Evolutionary conservation across 2,329 filamentous ascomycete species (phyloP).

Genomic region (Pseudogymnoascus sp.): DNA sequence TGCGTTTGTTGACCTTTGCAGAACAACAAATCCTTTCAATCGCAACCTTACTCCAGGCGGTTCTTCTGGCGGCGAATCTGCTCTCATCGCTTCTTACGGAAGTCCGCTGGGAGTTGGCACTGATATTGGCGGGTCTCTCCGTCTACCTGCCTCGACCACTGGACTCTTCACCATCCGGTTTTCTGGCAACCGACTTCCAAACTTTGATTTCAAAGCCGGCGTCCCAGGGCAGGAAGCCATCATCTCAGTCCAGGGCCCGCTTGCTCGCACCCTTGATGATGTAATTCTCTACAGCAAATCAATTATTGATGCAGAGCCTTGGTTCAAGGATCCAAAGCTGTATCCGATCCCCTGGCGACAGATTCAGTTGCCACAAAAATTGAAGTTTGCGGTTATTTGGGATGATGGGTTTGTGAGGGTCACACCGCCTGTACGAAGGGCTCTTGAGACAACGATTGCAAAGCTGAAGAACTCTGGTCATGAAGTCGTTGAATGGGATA

Average conservation of each 20-base stretch:
- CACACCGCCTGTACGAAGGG: conserved; percentile 33
- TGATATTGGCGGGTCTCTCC: conserved; percentile 37
- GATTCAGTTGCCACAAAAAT: conserved; percentile 25
- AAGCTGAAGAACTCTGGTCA: conserved; percentile 32
- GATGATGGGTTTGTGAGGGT: conserved; percentile 31
- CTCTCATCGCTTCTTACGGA: conserved; percentile 36
- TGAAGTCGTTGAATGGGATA: conserved; percentile 22
- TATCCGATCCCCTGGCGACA: conserved; percentile 34
- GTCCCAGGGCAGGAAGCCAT: conserved; percentile 35
- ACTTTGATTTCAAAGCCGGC: conserved; percentile 30
- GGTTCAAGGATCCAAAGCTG: conserved; percentile 34
- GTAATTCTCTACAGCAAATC: conserved; percentile 32
- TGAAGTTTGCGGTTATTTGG: conserved; percentile 33
- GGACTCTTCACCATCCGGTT: conserved; percentile 21
- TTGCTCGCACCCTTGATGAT: conserved; percentile 30
- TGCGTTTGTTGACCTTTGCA: conserved; percentile 43
- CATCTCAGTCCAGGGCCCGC: conserved; percentile 33
- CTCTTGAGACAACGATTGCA: conserved; percentile 28
- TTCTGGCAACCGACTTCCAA: conserved; percentile 27
- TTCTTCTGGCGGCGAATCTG: conserved; percentile 54
- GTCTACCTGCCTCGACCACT: conserved; percentile 31
- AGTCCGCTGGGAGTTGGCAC: conserved; percentile 37
- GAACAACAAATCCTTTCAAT: conserved; percentile 44
- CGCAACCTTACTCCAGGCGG: conserved; percentile 52
- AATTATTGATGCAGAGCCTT: conserved; percentile 30